Evolutionary conservation across 1,139 yeast species (phyloP).

Genomic region (Scheffersomyces parashehatae): DNA sequence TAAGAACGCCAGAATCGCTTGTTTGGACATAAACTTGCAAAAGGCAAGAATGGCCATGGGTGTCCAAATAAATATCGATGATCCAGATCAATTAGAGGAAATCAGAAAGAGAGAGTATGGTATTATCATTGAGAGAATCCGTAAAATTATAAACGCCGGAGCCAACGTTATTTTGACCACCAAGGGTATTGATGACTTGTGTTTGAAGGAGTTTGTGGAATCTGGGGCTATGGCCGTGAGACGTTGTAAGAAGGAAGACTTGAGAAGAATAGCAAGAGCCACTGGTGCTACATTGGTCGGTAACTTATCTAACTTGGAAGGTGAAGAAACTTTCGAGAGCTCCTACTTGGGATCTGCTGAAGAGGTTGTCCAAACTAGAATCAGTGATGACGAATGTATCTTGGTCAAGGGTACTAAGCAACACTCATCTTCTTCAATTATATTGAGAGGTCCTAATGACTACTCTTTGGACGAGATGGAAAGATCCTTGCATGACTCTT

Average conservation of each 20-base stretch:
- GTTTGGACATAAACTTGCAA: constrained; percentile 91
- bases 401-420: constrained; percentile 91
- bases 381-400: constrained; percentile 97
- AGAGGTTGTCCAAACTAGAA: constrained; percentile 86
- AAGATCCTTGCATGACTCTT: constrained; percentile 91
- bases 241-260: constrained; percentile 95
- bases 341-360: constrained; percentile 88
- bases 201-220: constrained; percentile 93
- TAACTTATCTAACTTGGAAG: constrained; percentile 90
- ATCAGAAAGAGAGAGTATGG: constrained; percentile 94
- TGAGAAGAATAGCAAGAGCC: constrained; percentile 95
- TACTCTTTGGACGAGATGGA: constrained; percentile 98
- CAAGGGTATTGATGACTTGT: constrained; percentile 96
- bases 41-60: constrained; percentile 99
- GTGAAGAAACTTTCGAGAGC: constrained; percentile 94
- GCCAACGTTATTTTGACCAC: constrained; percentile 97
- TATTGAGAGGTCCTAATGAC: constrained; percentile 95
- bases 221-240: constrained; percentile 97
- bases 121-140: constrained; percentile 83
- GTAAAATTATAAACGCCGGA: constrained; percentile 86
- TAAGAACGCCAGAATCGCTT: constrained; percentile 80
- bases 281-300: constrained; percentile 93
- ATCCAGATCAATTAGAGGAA: constrained; percentile 96
- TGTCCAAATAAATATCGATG: constrained; percentile 93
- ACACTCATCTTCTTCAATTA: constrained; percentile 88